Base-by-base conservation (phyloP, 78 protist species). In the Paulinella micropora region DNA sequence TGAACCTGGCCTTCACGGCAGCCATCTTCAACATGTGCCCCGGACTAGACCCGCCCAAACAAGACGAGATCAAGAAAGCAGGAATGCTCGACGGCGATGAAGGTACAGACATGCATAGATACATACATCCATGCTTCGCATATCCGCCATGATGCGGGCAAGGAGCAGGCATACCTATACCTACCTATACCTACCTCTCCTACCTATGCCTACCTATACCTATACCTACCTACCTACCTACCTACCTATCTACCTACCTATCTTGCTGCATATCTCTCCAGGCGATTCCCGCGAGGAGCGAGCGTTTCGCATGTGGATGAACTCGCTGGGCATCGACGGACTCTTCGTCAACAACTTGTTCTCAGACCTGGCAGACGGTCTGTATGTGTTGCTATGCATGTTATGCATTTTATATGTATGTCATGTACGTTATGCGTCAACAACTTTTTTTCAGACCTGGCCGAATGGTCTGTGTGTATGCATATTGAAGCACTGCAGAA, bases 1-100 rank as follows among this genome's bases (percentile, higher is more conserved):
- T 97, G 64, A 97, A 97, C 93, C 85, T 95, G 34, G 96, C 97
- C 26, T 96, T 97, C 38, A 96, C 96, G 35, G 98, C 99, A 26
- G 94, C 95, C 79, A 86, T 97, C 79, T 90, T 93, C 83, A 79
- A 90, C 51, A 86, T 87, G n/a, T 88, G 87, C 86, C 89, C 92
- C 35, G 94, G 91, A 15, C 79, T 93, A 32, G 40, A 37, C 23
- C 69, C 87, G 4, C 0, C 26, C 88, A 0, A 86, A 2, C 88
- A 77, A 4, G 91, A 90, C 26, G 93, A 39, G 36, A 83, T 82
- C 23, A 64, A 90, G 39, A 34, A 77, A 82, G 39, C n/a, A n/a
- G n/a, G n/a, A n/a, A n/a, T n/a, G 86, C 26, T 38, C 37, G 23
- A 41, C 86, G 32, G 15, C 15, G 6, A 51, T 15, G 15, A 23